Percentiles rank a stretch among this genome's conserved stretches.
These are phyloP conservation scores for Hymenoscyphus scutula DNA, from an alignment of 2,329 filamentous ascomycete species.

Conservation along the genomic window DNA sequence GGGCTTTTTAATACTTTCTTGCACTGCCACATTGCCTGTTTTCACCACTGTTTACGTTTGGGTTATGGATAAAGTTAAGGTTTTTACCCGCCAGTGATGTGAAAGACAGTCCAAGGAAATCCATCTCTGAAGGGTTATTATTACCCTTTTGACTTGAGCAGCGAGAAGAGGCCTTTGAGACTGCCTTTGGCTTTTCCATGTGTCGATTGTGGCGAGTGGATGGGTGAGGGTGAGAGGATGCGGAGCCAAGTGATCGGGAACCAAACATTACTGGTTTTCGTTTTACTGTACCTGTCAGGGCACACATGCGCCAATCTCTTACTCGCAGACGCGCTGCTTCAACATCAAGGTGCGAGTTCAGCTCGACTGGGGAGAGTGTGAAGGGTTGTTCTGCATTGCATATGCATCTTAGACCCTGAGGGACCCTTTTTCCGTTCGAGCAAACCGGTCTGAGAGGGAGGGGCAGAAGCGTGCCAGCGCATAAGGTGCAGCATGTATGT, in stretches of 20 bases:
- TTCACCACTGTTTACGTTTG: neutral
- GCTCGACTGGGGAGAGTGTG: neutral
- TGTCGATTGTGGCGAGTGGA: neutral
- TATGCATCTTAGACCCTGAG: neutral
- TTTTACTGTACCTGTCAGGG: neutral
- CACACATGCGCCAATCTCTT: neutral
- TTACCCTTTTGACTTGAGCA: no score
- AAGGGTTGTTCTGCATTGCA: neutral
- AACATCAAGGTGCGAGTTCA: neutral
- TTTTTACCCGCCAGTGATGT: neutral
- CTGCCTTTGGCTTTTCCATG: neutral
- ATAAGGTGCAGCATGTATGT: neutral
- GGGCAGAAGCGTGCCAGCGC: neutral
- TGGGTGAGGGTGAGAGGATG: neutral
- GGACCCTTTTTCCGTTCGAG: no score
- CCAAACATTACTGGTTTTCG: neutral
- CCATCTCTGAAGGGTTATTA: neutral
- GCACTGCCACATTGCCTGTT: neutral
- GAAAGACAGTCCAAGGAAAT: no score
- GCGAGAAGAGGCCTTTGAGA: neutral
- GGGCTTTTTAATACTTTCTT: neutral
- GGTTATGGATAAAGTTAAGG: neutral
- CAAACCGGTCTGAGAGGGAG: neutral
- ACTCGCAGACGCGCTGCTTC: neutral
- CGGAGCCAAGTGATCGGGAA: neutral